A percentile compares a stretch with the other conserved stretches of the same genome.
Conservation (phyloP, 257 asterid genomes). For the Lycium barbarum region DNA sequence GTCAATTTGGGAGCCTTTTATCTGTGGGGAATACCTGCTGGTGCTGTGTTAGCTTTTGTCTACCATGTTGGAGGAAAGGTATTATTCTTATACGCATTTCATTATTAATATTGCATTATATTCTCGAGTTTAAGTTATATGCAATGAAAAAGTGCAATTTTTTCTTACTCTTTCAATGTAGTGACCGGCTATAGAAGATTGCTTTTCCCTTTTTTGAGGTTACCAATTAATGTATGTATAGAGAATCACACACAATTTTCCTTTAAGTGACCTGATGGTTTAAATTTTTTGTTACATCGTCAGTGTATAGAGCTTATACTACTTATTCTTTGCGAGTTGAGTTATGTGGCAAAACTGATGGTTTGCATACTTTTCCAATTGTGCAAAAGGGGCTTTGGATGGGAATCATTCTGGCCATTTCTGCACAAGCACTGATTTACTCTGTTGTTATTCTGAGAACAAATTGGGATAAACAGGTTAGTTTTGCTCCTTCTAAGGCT, state of each 20-base stretch:
- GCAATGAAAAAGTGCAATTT: not conserved
- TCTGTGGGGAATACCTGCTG: slow-evolving; percentile 65
- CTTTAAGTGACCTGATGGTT: not conserved
- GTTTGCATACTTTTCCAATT: not conserved
- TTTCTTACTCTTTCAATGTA: not conserved
- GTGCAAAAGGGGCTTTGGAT: slow-evolving; percentile 63
- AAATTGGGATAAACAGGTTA: slow-evolving; percentile 72
- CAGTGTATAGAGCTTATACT: not conserved
- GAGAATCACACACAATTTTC: not conserved
- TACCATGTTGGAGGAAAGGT: slow-evolving; percentile 74
- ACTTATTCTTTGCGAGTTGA: not conserved
- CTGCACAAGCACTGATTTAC: slow-evolving; percentile 58
- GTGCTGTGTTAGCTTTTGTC: slow-evolving; percentile 57
- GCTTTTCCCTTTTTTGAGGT: not conserved
- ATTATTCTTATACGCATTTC: not conserved
- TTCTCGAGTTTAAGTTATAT: not conserved
- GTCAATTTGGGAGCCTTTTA: slow-evolving; percentile 67
- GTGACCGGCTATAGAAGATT: not conserved
- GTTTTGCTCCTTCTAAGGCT: not conserved
- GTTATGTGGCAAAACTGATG: not conserved
- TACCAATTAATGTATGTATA: not conserved
- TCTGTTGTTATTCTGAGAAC: slow-evolving; percentile 53
- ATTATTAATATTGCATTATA: not conserved
- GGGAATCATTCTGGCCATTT: slow-evolving; percentile 63
- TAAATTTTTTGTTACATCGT: not conserved